These are phyloP conservation scores for Xylariaceae sp. DNA, from an alignment of 2,329 filamentous ascomycete species.

Conservation along the genomic window DNA sequence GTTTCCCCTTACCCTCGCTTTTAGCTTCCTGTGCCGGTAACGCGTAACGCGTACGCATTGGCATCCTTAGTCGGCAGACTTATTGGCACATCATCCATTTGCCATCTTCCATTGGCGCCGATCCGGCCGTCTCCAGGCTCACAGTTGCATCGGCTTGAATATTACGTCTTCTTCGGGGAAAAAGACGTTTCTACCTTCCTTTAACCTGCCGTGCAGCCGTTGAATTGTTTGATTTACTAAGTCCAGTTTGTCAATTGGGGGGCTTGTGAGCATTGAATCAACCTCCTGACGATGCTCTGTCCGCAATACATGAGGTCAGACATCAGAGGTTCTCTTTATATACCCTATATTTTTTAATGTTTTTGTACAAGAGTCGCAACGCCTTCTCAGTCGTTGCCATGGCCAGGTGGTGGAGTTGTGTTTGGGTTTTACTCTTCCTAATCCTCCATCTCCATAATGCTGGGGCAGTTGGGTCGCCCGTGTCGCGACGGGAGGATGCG, in stretches of 20 bases:
- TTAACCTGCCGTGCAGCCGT: background rate
- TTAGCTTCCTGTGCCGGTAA: conserved; percentile 4
- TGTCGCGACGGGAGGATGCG: conserved; percentile 34
- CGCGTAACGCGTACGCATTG: conserved; percentile 5
- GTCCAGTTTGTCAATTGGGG: background rate
- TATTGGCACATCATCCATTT: too few species aligned
- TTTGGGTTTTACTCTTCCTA: conserved; percentile 39
- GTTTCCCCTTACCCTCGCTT: conserved; percentile 7
- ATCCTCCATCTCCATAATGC: conserved; percentile 36
- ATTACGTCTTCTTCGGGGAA: background rate
- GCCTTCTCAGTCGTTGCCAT: conserved; percentile 25
- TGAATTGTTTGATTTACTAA: background rate
- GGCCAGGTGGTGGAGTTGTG: conserved; percentile 32
- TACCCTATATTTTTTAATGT: background rate
- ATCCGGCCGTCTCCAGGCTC: conserved; percentile 5
- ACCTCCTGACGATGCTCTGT: conserved; percentile 20
- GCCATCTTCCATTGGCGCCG: background rate
- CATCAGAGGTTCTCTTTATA: conserved; percentile 15
- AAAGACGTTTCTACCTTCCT: background rate
- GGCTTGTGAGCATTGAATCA: conserved; percentile 9
- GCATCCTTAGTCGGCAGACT: too few species aligned
- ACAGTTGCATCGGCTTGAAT: conserved; percentile 1
- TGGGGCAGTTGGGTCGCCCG: conserved; percentile 32
- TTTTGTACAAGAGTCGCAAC: background rate
- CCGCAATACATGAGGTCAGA: conserved; percentile 9